Evolutionary conservation across 2,329 filamentous ascomycete genomes (phyloP), one percentile per base, ranked within the genome.

Genomic region (Ophiostoma sp.): DNA sequence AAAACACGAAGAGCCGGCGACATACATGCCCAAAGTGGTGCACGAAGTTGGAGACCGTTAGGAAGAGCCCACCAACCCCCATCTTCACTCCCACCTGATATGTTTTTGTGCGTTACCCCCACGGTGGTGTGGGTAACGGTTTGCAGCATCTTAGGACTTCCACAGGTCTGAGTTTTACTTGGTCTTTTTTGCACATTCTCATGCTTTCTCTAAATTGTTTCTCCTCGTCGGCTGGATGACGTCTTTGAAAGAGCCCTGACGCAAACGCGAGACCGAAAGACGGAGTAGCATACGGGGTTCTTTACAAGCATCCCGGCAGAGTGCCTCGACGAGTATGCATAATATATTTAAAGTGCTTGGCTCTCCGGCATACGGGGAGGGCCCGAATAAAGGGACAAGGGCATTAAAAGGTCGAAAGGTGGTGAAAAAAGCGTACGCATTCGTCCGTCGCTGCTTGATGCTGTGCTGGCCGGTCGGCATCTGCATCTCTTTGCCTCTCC

Each of bases 81-180:
- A 59, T 42, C 33, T 57, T 55, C 50, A 57, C 68, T 70, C 33
- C 68, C 50, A 70, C 68, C 33, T 42, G 33, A 39, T 57, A 28
- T 66, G n/a, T 19, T 66, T 28, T 42, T 28, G 5, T 25, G 5
- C 3, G 50, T 4, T 55, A 55, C 64, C 63, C 68, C 68, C 68
- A 70, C 68, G 68, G n/a, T 8, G n/a, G n/a, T n/a, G n/a, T n/a
- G n/a, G n/a, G n/a, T n/a, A n/a, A n/a, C n/a, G n/a, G n/a, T n/a
- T n/a, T n/a, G n/a, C n/a, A n/a, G n/a, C n/a, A n/a, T 45, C 5
- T 45, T 36, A 36, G 33, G 33, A 4, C 3, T 36, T 36, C 33
- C 8, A 8, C 8, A 3, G 33, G 2, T 61, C 15, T 17, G 3
- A 15, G 36, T 15, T 15, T 48, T 66, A 17, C 48, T 48, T 2